Evolutionary conservation across 1,284 basidiomycete genomes (phyloP), one percentile per base, ranked within the genome.

Genomic region (Cystobasidium slooffiae): DNA sequence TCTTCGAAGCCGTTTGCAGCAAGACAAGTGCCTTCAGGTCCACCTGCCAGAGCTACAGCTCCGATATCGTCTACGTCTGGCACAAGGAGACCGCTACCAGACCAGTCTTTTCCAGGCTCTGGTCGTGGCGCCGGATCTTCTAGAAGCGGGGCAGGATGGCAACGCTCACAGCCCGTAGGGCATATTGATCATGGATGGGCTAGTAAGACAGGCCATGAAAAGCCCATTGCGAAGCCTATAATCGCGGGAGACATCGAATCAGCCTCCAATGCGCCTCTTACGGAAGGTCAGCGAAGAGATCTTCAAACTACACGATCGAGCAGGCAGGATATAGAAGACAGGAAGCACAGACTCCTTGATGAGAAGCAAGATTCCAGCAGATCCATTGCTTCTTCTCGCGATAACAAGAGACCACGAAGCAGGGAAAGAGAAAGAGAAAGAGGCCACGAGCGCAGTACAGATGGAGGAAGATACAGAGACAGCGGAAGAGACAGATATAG

Each of bases 161-260:
- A 63, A 14, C 43, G 61, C 22, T 63, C 61, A 24, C 64, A 47
- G 41, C 49, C 64, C 6, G 12, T 2, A 18, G 49, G 47, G 20
- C 64, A 67, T 37, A 22, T 53, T n/a, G 41, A 49, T 41, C 37
- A 6, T 9, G 44, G 41, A 67, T 77, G 49, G 62, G 52, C 18
- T n/a, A 59, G n/a, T 67, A 73, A 46, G 55, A 75, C 55, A 49
- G 52, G 56, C n/a, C 56, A 43, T 43, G 56, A 59, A 59, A 31
- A 59, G 31, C 56, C 56, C n/a, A 59, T 59, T 41, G 39, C 56
- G 9, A 59, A 59, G n/a, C 56, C 56, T 12, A 37, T 37, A 6
- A 59, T 59, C 6, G 56, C n/a, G 3, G 46, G 49, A 31, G 53
- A 37, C 61, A 72, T 41, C 49, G 63, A 37, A 59, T 59, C 56